Conservation (phyloP, 1,284 basidiomycete species). For the Lentinus polychrous region DNA sequence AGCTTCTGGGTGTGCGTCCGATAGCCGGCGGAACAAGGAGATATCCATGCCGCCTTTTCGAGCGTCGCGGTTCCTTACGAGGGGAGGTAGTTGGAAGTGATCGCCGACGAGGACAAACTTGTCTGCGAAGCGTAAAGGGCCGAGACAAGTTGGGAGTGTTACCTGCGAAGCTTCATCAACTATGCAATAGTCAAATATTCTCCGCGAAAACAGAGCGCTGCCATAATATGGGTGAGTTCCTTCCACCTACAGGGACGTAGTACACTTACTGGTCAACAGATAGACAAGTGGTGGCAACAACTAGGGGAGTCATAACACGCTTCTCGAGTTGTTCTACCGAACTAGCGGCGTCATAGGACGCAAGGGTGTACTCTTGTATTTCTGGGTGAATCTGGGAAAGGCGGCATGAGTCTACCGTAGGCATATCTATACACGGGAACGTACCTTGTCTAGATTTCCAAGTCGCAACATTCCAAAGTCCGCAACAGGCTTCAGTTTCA, state of each 20-base stretch:
- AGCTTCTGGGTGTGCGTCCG: constrained; percentile 78
- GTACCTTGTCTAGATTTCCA: constrained; percentile 88
- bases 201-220: constrained; percentile 79
- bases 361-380: constrained; percentile 65
- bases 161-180: constrained; percentile 99
- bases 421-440: constrained; percentile 16
- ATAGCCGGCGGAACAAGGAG: constrained; percentile 85
- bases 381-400: constrained; percentile 67
- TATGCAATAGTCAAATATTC: constrained; percentile 95
- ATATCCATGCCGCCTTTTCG: constrained; percentile 82
- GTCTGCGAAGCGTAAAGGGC: constrained; percentile 85
- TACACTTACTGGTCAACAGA: constrained; percentile 82
- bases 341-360: constrained; percentile 44
- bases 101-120: constrained; percentile 95
- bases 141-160: constrained; percentile 91
- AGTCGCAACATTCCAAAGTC: constrained; percentile 78
- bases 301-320: constrained; percentile 78
- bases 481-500: constrained; percentile 62
- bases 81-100: constrained; percentile 92
- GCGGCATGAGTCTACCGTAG: not conserved
- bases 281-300: constrained; percentile 94
- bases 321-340: constrained; percentile 75
- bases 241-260: not conserved
- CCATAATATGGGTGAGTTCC: not conserved
- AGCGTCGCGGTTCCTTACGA: constrained; percentile 79